Percentiles rank a stretch among this genome's conserved stretches.
These are phyloP conservation scores for Xylaria grammica DNA, from an alignment of 495 filamentous ascomycete species.

Conservation along the genomic window DNA sequence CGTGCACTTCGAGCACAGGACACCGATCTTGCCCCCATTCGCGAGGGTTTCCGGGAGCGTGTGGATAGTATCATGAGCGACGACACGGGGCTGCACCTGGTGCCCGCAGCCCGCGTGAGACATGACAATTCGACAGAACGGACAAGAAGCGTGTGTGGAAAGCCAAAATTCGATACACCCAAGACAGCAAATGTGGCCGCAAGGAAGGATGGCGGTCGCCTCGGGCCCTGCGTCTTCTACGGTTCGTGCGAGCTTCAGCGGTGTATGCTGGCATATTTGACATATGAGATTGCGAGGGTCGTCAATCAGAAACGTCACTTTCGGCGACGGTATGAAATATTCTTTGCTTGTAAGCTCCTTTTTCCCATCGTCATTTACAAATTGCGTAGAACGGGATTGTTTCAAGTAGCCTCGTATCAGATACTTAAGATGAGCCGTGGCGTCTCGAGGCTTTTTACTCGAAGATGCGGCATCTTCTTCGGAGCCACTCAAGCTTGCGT, in stretches of 20 bases:
- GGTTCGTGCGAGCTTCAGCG: constrained; percentile 7
- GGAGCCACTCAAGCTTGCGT: constrained; percentile 2
- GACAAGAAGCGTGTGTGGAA: constrained; percentile 5
- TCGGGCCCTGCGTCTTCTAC: background rate
- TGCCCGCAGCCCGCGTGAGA: constrained; percentile 22
- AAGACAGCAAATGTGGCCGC: constrained; percentile 32
- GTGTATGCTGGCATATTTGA: constrained; percentile 26
- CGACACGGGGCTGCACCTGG: constrained; percentile 9
- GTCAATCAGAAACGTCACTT: constrained; percentile 32
- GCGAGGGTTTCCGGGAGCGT: constrained; percentile 26
- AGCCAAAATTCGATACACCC: constrained; percentile 21
- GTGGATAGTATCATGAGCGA: constrained; percentile 24
- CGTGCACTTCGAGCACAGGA: constrained; percentile 10
- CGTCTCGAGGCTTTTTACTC: constrained; percentile 1
- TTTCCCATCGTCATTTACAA: background rate
- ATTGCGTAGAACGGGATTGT: background rate
- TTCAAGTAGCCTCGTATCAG: constrained; percentile 9
- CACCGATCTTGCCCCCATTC: constrained; percentile 18
- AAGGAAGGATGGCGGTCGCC: constrained; percentile 23
- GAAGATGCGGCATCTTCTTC: background rate
- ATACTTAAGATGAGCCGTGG: constrained; percentile 12
- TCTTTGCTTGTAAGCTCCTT: constrained; percentile 2
- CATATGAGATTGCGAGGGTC: constrained; percentile 26
- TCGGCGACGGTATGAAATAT: constrained; percentile 28
- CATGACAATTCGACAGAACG: constrained; percentile 28